phyloP scores from a whole-genome alignment of 148 eudicot species.

The Nepenthes mirabilis region DNA sequence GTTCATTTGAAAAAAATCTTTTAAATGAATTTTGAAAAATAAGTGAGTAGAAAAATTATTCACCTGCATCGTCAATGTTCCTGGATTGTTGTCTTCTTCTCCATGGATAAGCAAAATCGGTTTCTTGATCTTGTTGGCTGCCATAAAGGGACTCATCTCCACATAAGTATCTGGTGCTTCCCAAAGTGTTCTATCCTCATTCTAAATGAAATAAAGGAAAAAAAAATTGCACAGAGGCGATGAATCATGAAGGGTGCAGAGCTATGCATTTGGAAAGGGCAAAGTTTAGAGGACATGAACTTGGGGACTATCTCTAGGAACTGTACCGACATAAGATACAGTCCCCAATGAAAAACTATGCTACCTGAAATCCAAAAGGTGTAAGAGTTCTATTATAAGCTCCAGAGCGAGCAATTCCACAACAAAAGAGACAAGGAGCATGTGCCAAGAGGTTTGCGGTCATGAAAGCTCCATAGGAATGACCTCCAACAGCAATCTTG shows the following conservation, averaged over 20 bases:
- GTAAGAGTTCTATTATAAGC: constrained; percentile 97
- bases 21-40: background rate
- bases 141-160: constrained; percentile 94
- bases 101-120: constrained; percentile 95
- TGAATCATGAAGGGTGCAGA: background rate
- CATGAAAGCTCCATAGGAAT: constrained; percentile 99
- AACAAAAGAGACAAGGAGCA: constrained; percentile 90
- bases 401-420: constrained; percentile 95
- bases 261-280: background rate
- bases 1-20: no score
- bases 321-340: no score
- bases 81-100: constrained; percentile 91
- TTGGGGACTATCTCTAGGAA: no score
- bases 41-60: background rate
- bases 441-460: constrained; percentile 95
- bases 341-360: background rate
- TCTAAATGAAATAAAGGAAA: constrained; percentile 23
- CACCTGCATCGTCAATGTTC: constrained; percentile 95
- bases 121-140: constrained; percentile 83
- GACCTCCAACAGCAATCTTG: constrained; percentile 95
- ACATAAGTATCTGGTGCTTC: constrained; percentile 73
- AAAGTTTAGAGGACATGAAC: background rate
- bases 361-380: constrained; percentile 96
- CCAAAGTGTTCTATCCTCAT: constrained; percentile 96
- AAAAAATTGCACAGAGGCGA: background rate